These are phyloP conservation scores for Boletus reticuloceps DNA, from an alignment of 768 basidiomycete species.

Conservation along the genomic window DNA sequence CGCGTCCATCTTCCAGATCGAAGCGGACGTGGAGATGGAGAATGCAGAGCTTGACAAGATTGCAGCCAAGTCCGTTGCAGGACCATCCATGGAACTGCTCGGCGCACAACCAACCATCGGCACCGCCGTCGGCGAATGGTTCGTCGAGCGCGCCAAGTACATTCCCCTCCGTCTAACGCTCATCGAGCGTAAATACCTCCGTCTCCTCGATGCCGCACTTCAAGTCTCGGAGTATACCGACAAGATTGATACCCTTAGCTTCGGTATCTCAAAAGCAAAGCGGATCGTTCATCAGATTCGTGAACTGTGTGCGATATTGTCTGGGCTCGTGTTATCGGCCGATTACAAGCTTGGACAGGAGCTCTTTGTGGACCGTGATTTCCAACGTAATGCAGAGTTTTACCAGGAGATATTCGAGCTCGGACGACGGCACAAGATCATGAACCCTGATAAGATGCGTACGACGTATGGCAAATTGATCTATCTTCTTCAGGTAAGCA, in stretches of 20 bases:
- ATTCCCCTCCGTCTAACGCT: slow-evolving; percentile 79
- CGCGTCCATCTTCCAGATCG: slow-evolving; percentile 16
- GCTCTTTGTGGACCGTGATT: slow-evolving; percentile 78
- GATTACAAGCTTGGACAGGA: slow-evolving; percentile 91
- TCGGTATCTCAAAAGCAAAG: slow-evolving; percentile 78
- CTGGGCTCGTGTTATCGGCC: slow-evolving; percentile 75
- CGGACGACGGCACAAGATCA: slow-evolving; percentile 83
- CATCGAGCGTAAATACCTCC: slow-evolving; percentile 77
- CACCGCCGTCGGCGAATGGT: slow-evolving; percentile 76
- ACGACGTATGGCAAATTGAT: slow-evolving; percentile 86
- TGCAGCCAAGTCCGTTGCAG: slow-evolving; percentile 22
- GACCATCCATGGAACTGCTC: slow-evolving; percentile 33
- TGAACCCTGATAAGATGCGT: slow-evolving; percentile 92
- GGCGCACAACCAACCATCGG: slow-evolving; percentile 61
- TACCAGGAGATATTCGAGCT: slow-evolving; percentile 81
- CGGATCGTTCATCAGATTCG: slow-evolving; percentile 85
- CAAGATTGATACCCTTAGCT: slow-evolving; percentile 82
- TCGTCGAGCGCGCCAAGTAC: slow-evolving; percentile 75
- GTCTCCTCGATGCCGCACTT: slow-evolving; percentile 81
- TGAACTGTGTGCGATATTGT: slow-evolving; percentile 85
- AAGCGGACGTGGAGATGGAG: slow-evolving; percentile 36
- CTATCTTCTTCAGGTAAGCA: slow-evolving; percentile 72
- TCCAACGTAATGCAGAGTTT: slow-evolving; percentile 75
- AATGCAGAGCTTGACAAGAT: slow-evolving; percentile 42
- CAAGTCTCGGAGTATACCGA: slow-evolving; percentile 87